A percentile compares a stretch with the other conserved stretches of the same genome.
These are phyloP conservation scores for Phylloboletellus chloephorus DNA, from an alignment of 1,284 basidiomycete genomes.

Conservation along the genomic window DNA sequence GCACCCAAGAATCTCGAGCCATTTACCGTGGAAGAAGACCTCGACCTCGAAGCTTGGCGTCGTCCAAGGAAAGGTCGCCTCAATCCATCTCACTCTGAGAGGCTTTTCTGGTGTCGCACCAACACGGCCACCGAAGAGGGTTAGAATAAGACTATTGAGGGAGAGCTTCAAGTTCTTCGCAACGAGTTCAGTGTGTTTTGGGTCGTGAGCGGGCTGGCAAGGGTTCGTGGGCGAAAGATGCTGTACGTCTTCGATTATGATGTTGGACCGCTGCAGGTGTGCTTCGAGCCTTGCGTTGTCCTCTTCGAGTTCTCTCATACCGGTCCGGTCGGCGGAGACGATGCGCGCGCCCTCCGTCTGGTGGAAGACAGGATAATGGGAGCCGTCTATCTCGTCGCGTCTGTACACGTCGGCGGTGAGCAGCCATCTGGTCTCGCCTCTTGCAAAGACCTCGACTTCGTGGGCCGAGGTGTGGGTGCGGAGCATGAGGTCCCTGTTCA, in stretches of 20 bases:
- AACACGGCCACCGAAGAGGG: constrained; percentile 67
- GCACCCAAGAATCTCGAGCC: constrained; percentile 95
- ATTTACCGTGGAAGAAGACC: constrained; percentile 93
- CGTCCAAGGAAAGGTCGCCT: constrained; percentile 97
- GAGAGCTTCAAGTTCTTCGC: constrained; percentile 87
- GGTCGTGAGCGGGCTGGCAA: constrained; percentile 73
- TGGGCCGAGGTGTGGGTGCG: constrained; percentile 98
- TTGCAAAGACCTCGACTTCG: constrained; percentile 87
- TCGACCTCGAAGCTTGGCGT: constrained; percentile 97
- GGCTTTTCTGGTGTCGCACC: constrained; percentile 55
- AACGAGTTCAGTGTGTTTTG: constrained; percentile 64
- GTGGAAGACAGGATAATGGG: constrained; percentile 98
- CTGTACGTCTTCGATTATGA: constrained; percentile 84
- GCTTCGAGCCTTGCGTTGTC: constrained; percentile 61
- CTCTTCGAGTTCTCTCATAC: constrained; percentile 55
- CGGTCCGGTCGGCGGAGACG: constrained; percentile 51
- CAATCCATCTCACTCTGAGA: constrained; percentile 91
- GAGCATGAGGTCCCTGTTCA: constrained; percentile 87
- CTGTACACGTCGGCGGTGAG: constrained; percentile 98
- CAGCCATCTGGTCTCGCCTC: constrained; percentile 79
- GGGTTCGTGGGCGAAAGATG: constrained; percentile 74
- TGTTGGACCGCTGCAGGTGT: constrained; percentile 62
- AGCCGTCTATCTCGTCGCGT: constrained; percentile 95
- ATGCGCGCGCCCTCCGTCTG: constrained; percentile 96
- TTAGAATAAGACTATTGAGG: constrained; percentile 83